A percentile compares a stretch with the other conserved stretches of the same genome.
Evolutionary conservation across 2,329 filamentous ascomycete genomes (phyloP).

Genomic region (Talaromyces sp.): DNA sequence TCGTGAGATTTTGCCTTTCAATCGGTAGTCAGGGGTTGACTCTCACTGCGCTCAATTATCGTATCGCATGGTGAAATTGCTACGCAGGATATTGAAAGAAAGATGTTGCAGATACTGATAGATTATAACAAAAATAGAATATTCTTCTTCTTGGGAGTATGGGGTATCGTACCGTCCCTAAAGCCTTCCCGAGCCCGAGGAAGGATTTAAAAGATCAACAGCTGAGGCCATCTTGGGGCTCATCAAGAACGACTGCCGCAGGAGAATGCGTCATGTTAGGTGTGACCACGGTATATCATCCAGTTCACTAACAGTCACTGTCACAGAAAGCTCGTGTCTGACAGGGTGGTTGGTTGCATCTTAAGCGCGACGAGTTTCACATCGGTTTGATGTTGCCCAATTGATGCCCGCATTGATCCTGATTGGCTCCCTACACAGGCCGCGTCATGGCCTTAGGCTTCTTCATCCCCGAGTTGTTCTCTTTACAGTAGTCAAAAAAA

Average conservation of each 20-base stretch:
- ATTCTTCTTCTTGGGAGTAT: neutral
- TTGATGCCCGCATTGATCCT: neutral
- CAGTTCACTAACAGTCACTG: neutral
- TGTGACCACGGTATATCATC: neutral
- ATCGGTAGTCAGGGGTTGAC: neutral
- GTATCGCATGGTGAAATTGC: neutral
- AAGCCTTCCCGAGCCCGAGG: neutral
- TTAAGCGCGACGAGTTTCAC: constrained; percentile 15
- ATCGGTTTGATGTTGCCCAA: constrained; percentile 8
- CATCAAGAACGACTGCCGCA: neutral
- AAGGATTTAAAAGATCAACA: neutral
- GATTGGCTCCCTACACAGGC: constrained; percentile 3
- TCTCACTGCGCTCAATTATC: neutral
- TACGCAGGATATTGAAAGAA: neutral
- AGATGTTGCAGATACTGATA: neutral
- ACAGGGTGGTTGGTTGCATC: constrained; percentile 9
- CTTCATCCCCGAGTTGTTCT: neutral
- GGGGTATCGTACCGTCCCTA: neutral
- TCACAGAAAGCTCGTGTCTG: neutral
- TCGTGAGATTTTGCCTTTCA: neutral
- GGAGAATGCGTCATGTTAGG: neutral
- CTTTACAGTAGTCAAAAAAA: neutral
- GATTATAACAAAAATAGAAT: neutral
- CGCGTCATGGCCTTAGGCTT: neutral
- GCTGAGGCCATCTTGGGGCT: neutral